Evolutionary conservation across 2,329 filamentous ascomycete species (phyloP).

Genomic region (Aurifilum marmelostoma): DNA sequence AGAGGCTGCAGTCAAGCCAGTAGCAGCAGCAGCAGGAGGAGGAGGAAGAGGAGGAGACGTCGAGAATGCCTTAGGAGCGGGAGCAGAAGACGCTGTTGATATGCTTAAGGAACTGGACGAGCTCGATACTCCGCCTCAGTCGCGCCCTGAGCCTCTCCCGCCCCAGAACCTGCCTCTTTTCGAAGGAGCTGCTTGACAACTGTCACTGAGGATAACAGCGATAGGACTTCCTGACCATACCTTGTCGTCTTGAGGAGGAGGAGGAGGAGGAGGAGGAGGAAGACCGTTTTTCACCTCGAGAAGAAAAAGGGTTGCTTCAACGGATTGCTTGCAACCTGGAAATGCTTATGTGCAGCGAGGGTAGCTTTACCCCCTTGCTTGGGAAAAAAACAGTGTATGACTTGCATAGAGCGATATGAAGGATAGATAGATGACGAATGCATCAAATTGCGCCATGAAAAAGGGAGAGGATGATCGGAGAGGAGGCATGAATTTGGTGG

Average conservation of each 20-base stretch:
- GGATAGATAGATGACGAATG: background rate
- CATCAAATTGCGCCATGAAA: background rate
- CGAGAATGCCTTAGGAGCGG: constrained; percentile 36
- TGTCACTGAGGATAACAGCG: background rate
- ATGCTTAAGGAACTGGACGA: constrained; percentile 41
- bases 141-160: background rate
- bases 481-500: background rate
- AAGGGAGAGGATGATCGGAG: no score
- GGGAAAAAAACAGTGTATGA: background rate
- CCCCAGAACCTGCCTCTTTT: background rate
- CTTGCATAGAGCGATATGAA: background rate
- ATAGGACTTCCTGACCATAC: no score
- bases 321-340: background rate
- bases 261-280: no score
- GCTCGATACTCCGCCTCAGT: background rate
- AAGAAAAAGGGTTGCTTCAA: background rate
- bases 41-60: no score
- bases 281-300: background rate
- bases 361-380: background rate
- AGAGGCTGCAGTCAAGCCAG: constrained; percentile 33
- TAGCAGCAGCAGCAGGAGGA: no score
- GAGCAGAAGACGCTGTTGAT: constrained; percentile 41
- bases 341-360: background rate
- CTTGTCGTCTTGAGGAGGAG: no score
- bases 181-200: background rate